These are phyloP conservation scores for Aspergillus tubingensis DNA, from an alignment of 2,329 filamentous ascomycete species.

Conservation along the genomic window DNA sequence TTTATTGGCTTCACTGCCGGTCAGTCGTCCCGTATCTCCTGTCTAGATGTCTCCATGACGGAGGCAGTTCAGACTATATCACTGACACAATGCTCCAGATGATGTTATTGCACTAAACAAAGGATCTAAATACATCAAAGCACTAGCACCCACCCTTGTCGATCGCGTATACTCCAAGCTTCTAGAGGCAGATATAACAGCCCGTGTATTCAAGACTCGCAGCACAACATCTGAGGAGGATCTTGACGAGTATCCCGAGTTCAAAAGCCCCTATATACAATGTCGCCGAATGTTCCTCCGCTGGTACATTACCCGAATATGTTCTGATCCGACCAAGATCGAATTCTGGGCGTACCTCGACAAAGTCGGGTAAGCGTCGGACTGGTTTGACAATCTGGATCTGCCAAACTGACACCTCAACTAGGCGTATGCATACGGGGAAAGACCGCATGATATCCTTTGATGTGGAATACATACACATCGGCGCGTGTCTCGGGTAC, in stretches of 20 bases:
- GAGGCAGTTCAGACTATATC: no score
- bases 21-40: neutral
- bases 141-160: constrained; percentile 77
- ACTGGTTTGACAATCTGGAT: neutral
- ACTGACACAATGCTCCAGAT: constrained; percentile 45
- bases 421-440: constrained; percentile 76
- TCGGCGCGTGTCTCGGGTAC: constrained; percentile 70
- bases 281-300: constrained; percentile 75
- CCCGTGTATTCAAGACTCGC: constrained; percentile 68
- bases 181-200: constrained; percentile 77
- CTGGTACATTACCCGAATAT: constrained; percentile 73
- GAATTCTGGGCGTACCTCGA: constrained; percentile 83
- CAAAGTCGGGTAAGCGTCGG: constrained; percentile 66
- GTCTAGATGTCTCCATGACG: no score
- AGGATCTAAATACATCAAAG: constrained; percentile 75
- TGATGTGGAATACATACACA: constrained; percentile 78
- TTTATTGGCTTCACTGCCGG: neutral
- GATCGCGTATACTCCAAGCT: constrained; percentile 85
- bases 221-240: constrained; percentile 66
- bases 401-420: neutral
- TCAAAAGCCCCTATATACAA: constrained; percentile 72
- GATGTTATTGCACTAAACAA: constrained; percentile 70
- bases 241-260: constrained; percentile 62
- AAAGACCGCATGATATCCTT: constrained; percentile 70
- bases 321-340: constrained; percentile 71